Conservation (phyloP, 768 basidiomycete species). For the Saitozyma podzolica region DNA sequence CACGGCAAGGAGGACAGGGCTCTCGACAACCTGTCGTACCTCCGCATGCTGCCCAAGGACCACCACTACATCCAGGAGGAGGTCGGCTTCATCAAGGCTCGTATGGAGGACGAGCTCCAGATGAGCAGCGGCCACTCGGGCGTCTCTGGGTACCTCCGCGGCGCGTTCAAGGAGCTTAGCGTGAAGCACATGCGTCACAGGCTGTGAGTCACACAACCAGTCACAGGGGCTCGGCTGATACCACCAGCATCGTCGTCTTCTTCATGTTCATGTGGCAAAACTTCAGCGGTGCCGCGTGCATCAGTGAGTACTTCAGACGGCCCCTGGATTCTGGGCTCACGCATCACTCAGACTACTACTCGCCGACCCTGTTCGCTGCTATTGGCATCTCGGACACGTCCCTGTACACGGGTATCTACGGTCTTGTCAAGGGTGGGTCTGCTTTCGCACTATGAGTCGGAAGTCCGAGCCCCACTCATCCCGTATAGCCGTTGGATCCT, state of each 20-base stretch:
- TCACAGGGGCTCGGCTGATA: background rate
- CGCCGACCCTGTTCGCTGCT: constrained; percentile 58
- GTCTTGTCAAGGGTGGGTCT: constrained; percentile 54
- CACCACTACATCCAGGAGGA: constrained; percentile 43
- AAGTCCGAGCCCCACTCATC: no score
- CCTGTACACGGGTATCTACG: constrained; percentile 60
- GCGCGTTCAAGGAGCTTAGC: constrained; percentile 23
- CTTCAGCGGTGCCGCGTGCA: constrained; percentile 56
- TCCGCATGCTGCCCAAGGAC: constrained; percentile 49
- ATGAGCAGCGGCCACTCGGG: constrained; percentile 20
- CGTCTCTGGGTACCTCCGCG: constrained; percentile 25
- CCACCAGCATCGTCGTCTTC: constrained; percentile 14
- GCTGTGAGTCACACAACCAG: constrained; percentile 2
- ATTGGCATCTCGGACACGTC: constrained; percentile 56
- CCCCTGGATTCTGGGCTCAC: background rate
- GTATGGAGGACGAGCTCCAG: constrained; percentile 28
- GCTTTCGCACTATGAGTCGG: no score
- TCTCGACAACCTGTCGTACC: constrained; percentile 41
- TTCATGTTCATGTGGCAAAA: constrained; percentile 32
- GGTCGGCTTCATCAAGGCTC: constrained; percentile 17
- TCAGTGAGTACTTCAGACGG: constrained; percentile 20
- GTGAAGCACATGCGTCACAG: constrained; percentile 32
- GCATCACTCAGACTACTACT: constrained; percentile 47
- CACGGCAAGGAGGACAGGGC: constrained; percentile 40
- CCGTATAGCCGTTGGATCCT: constrained; percentile 7